Evolutionary conservation across 305 asterid genomes (phyloP), one percentile per base, ranked within the genome.

Genomic region (Lippia alba): DNA sequence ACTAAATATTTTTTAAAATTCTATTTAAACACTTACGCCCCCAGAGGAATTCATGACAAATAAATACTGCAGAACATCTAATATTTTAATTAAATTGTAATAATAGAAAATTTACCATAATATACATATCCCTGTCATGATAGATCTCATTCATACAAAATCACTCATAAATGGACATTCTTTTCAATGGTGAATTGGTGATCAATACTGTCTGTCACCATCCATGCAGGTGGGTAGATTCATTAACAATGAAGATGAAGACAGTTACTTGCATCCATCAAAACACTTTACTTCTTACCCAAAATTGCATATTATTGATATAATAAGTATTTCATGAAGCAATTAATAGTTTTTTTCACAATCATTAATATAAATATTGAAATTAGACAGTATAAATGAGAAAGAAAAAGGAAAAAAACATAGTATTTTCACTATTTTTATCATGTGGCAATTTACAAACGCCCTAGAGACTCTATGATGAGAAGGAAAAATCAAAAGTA

Each of bases 401-500:
- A n/a, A n/a, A n/a, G n/a, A n/a, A n/a, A n/a, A n/a, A 24, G 12
- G 4, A 39, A 30, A 50, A 74, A 67, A 75, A 6, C 76, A 73
- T 53, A 81, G 55, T 78, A 82, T 81, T 78, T 78, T 82, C 78
- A 79, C 86, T 84, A 84, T 84, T 74, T 79, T 36, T 0, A 36
- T 51, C 83, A 79, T 71, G 60, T 70, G 58, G 69, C 45, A 78
- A 77, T 85, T 77, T 91, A 91, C 94, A 81, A 9, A 45, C 63
- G 70, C 72, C 76, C 69, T 64, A 64, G 60, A 78, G 30, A 65
- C 62, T 69, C 80, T 79, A 82, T 78, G 77, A 74, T 34, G 46
- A 76, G 3, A 79, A 76, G 69, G 80, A 87, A 74, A 81, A 56
- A 76, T 75, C 54, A 66, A 82, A 86, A 82, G 83, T 82, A 85